phyloP scores from a whole-genome alignment of 768 basidiomycete species.

The Boletus speciosus region DNA sequence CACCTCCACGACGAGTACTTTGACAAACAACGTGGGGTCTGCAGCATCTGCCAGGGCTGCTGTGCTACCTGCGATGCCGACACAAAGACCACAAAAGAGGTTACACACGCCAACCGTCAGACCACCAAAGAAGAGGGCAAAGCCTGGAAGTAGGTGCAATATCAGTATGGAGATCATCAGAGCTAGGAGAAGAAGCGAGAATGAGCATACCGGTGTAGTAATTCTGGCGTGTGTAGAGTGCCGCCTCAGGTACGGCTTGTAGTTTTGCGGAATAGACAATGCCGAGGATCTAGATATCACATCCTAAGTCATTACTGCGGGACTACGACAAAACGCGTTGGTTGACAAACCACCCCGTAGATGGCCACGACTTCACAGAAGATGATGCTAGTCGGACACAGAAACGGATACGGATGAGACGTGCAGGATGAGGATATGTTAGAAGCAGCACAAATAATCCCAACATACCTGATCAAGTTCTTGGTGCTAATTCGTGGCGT shows the following conservation, averaged over 20 bases:
- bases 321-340: not conserved
- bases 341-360: constrained; percentile 79
- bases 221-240: constrained; percentile 80
- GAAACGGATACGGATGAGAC: not conserved
- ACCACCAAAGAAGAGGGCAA: constrained; percentile 95
- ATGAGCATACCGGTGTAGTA: constrained; percentile 77
- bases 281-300: constrained; percentile 69
- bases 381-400: constrained; percentile 65
- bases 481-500: constrained; percentile 94
- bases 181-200: not conserved
- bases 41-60: constrained; percentile 95
- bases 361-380: constrained; percentile 99
- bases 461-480: constrained; percentile 86
- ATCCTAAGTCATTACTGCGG: not conserved
- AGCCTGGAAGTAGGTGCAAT: constrained; percentile 46
- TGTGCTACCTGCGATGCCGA: constrained; percentile 93
- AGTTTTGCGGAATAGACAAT: constrained; percentile 94
- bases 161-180: not conserved
- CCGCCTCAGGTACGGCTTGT: constrained; percentile 50
- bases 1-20: constrained; percentile 94
- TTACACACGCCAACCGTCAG: constrained; percentile 93
- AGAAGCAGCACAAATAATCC: not conserved
- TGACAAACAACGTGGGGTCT: constrained; percentile 92
- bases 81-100: constrained; percentile 89
- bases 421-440: not conserved